These are phyloP conservation scores for Solanum boliviense DNA, from an alignment of 257 asterid species.

Conservation along the genomic window DNA sequence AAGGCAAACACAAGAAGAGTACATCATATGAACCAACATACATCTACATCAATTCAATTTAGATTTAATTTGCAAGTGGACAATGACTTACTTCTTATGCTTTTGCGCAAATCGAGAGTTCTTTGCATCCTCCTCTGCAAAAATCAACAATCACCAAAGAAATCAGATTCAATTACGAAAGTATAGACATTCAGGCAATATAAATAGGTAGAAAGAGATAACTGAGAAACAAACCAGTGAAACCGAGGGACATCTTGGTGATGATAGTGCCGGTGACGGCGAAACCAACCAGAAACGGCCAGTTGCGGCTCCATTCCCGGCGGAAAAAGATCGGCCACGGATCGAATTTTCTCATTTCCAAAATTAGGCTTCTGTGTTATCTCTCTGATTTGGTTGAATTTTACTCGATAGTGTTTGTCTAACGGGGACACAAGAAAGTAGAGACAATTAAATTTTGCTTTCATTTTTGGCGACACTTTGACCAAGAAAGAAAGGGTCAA, in stretches of 20 bases:
- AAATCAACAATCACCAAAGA: neutral
- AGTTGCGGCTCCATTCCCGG: constrained; percentile 22
- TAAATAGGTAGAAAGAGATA: neutral
- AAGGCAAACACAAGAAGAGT: neutral
- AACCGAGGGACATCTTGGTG: constrained; percentile 20
- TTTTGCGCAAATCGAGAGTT: constrained; percentile 18
- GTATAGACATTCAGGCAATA: neutral
- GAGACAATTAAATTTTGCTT: too few relatives aligned
- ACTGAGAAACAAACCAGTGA: constrained; percentile 5
- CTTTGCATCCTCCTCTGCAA: constrained; percentile 23
- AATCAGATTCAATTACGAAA: neutral
- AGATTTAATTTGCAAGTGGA: neutral
- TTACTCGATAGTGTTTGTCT: neutral
- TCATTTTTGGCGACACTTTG: too few relatives aligned
- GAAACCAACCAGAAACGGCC: constrained; percentile 30
- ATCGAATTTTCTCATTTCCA: constrained; percentile 22
- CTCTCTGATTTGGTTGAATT: neutral
- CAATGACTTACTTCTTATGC: constrained; percentile 13
- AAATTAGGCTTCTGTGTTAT: neutral
- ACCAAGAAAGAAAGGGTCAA: too few relatives aligned
- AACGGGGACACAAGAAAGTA: neutral
- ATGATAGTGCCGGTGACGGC: constrained; percentile 26
- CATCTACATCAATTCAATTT: neutral
- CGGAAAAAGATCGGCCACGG: constrained; percentile 25
- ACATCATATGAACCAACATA: neutral